A percentile compares a stretch with the other conserved stretches of the same genome.
These are phyloP conservation scores for Cyberlindnera galapagoensis DNA, from an alignment of 805 yeast species.

Conservation along the genomic window DNA sequence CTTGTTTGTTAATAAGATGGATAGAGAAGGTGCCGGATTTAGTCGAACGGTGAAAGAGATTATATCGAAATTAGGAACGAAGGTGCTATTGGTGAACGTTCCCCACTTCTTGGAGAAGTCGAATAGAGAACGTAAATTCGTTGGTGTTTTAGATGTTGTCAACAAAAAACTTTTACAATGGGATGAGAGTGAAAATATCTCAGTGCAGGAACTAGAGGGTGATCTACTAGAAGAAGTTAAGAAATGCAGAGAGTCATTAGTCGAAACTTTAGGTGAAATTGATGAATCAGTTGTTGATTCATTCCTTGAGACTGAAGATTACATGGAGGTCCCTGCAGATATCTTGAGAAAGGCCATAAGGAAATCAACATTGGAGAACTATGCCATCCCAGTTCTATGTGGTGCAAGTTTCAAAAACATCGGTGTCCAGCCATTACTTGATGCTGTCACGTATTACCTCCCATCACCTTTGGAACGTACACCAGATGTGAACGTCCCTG, in stretches of 20 bases:
- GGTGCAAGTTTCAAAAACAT: conserved; percentile 91
- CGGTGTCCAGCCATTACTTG: conserved; percentile 92
- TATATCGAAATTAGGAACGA: conserved; percentile 65
- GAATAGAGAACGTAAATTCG: conserved; percentile 35
- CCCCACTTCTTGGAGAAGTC: conserved; percentile 59
- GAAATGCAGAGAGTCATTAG: conserved; percentile 62
- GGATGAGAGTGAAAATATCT: conserved; percentile 44
- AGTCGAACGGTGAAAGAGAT: conserved; percentile 85
- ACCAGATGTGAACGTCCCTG: conserved; percentile 46
- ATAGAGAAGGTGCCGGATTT: conserved; percentile 91
- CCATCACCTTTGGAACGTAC: conserved; percentile 73
- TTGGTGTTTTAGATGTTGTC: conserved; percentile 73
- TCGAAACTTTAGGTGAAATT: conserved; percentile 78
- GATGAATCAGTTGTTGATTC: conserved; percentile 75
- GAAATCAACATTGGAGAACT: conserved; percentile 49
- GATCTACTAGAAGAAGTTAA: conserved; percentile 40
- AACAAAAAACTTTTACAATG: conserved; percentile 49
- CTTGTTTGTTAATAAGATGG: conserved; percentile 91
- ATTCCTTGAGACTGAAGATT: conserved; percentile 71
- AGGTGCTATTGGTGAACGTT: conserved; percentile 66
- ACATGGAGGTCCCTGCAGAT: conserved; percentile 52
- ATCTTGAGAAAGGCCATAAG: conserved; percentile 57
- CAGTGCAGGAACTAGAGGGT: conserved; percentile 37
- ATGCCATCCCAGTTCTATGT: conserved; percentile 75
- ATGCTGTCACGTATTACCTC: conserved; percentile 68